Base-by-base conservation (phyloP, 768 basidiomycete species). In the Cystobasidium onofrii region DNA sequence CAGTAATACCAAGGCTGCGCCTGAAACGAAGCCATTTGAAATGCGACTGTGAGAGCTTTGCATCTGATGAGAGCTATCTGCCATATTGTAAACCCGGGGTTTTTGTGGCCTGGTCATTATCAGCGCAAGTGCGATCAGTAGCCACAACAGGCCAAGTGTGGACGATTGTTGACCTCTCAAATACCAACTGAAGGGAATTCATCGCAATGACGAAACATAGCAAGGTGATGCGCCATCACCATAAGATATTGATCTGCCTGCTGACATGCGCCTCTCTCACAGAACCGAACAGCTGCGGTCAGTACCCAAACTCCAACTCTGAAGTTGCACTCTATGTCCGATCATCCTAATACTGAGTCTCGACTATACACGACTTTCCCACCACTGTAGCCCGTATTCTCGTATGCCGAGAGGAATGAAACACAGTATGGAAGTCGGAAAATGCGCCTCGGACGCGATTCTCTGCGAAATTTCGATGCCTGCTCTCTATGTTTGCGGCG, bases 401-500 rank as follows among this genome's bases (percentile, higher is more conserved):
- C 90, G 34, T 91, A 92, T 78, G 91, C 90, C 6, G 91, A 93
- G 80, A 88, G 90, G 82, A 89, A 90, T 80, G 90, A 87, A 80
- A 84, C 90, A 23, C 87, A 88, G 46, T 92, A 92, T 83, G 91
- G 91, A 9, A 90, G 90, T 1, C 90, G 88, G 82, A 85, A 85
- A 76, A 76, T 78, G 73, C 78, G 82, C 4, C 75, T 93, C 79
- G 93, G 92, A 41, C 89, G 91, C 80, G 93, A 96, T 81, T 92
- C 90, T 13, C 91, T 94, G 89, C 87, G 92, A 44, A 86, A 86
- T 64, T 93, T 96, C 80, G 91, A 96, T 81, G 88, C 91, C 0
- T 98, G 96, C 80, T 85, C 64, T 36, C 85, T 96, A 17, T 99
- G 95, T 80, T 83, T 96, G 41, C 88, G 90, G 67, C 85, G 86